phyloP scores from a whole-genome alignment of 306 rosid genomes.

The Benincasa hispida region DNA sequence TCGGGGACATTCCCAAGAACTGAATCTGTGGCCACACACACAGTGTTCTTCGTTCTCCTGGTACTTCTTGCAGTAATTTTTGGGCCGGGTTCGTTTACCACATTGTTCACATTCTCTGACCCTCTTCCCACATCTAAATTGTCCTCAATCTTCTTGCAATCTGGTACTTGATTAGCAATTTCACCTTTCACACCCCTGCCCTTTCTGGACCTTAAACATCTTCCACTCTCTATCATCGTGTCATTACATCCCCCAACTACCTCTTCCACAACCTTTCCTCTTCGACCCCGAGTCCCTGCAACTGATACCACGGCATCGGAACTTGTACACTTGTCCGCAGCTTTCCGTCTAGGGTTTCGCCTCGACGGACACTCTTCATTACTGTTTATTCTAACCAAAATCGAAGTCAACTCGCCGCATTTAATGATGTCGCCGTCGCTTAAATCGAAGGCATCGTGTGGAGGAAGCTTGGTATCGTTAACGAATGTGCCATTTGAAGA shows the following conservation, averaged over 20 bases:
- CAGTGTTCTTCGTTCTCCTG: constrained; percentile 18
- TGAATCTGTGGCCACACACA: not conserved
- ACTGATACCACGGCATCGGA: not conserved
- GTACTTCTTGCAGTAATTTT: constrained; percentile 10
- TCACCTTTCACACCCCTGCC: constrained; percentile 16
- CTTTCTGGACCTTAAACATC: constrained; percentile 16
- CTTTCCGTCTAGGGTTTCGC: constrained; percentile 41
- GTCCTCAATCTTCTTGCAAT: not conserved
- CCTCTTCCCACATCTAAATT: not conserved
- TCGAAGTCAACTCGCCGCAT: constrained; percentile 52
- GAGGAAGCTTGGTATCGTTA: constrained; percentile 23
- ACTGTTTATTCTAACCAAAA: constrained; percentile 22
- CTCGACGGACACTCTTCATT: constrained; percentile 12
- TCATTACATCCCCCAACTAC: constrained; percentile 3
- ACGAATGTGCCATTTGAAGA: constrained; percentile 84
- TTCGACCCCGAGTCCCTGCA: not conserved
- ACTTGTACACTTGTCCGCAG: not conserved
- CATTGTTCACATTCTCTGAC: not conserved
- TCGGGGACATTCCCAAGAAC: constrained; percentile 11
- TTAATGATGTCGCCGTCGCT: constrained; percentile 37
- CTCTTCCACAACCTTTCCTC: constrained; percentile 15
- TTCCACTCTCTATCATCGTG: not conserved
- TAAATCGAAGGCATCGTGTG: constrained; percentile 26
- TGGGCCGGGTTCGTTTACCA: not conserved
- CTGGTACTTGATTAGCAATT: not conserved